Base-by-base conservation (phyloP, 441 rosid genomes). In the Gossypium schwendimanii region DNA sequence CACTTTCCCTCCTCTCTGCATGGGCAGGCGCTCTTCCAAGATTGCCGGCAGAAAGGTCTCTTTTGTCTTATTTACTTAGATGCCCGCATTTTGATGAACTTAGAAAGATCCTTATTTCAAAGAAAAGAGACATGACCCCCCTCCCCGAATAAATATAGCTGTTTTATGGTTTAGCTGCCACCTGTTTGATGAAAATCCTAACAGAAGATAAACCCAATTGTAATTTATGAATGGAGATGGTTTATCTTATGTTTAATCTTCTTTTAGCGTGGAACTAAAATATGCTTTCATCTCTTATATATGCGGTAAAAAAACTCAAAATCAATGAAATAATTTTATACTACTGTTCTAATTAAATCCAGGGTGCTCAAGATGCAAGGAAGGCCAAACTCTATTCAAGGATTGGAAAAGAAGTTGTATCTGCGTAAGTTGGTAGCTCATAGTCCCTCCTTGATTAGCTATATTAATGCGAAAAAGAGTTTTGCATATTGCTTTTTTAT, bases 11-110 rank as follows among this genome's bases (percentile, higher is more conserved):
- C 91, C 91, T 75, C 78, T 89, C 18, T 84, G 89, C 81, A 90
- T 90, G 98, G 95, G 98, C 76, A 77, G 97, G 76, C 93, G 93
- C 72, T 94, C 98, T 65, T 79, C 83, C 81, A 94, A 92, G 74
- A 92, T 94, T 60, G 97, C 98, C 20, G 94, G 95, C 31, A 84
- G 97, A 72, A 94, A 94, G 97, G 97, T 94, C 65, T 68, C 50
- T 63, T 5, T 52, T 57, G 74, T 23, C 41, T 7, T 66, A n/a
- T 49, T 10, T 33, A n/a, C 58, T 47, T 33, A 24, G 1, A n/a
- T 66, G 20, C 55, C 53, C 70, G 24, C 18, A 11, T 45, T 64
- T 44, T 23, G 15, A 44, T 65, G 4, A 65, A 21, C 14, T 14
- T 9, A 20, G 26, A 47, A 36, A 17, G 24, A 11, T 21, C 20